Percentiles rank a stretch among this genome's conserved stretches.
These are phyloP conservation scores for Microcos paniculata DNA, from an alignment of 345 rosid species.

Conservation along the genomic window DNA sequence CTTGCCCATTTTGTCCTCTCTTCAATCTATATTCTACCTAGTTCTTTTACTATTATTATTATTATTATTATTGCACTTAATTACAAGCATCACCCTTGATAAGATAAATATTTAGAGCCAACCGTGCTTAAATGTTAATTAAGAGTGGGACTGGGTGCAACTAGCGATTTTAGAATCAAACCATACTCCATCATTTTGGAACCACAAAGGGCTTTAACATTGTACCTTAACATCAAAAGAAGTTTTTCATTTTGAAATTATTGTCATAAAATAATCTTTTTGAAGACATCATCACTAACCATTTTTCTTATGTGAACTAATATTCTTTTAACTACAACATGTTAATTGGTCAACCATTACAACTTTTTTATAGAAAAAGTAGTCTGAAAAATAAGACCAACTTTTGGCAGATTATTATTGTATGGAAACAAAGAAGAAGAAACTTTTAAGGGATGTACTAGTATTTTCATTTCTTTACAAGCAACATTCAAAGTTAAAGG, in stretches of 20 bases:
- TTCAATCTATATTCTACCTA: background rate
- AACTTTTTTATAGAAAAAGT: background rate
- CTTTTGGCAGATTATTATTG: background rate
- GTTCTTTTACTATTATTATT: background rate
- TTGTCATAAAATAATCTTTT: no score
- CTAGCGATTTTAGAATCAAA: no score
- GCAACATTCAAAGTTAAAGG: background rate
- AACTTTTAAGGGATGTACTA: background rate
- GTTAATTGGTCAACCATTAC: background rate
- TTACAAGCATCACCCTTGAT: background rate
- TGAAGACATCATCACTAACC: no score
- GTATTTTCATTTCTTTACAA: background rate
- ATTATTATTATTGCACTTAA: background rate
- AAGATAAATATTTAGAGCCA: no score
- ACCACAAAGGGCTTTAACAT: no score
- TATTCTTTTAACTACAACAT: background rate
- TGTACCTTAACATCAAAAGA: background rate
- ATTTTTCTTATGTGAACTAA: background rate
- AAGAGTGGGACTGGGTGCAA: no score
- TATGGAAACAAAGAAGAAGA: background rate
- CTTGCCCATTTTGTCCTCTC: background rate
- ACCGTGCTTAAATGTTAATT: no score
- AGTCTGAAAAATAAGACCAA: background rate
- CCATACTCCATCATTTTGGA: no score
- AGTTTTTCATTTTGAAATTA: background rate